Evolutionary conservation across 768 basidiomycete species (phyloP), one percentile per base, ranked within the genome.

Genomic region (Kondoa malvinella): DNA sequence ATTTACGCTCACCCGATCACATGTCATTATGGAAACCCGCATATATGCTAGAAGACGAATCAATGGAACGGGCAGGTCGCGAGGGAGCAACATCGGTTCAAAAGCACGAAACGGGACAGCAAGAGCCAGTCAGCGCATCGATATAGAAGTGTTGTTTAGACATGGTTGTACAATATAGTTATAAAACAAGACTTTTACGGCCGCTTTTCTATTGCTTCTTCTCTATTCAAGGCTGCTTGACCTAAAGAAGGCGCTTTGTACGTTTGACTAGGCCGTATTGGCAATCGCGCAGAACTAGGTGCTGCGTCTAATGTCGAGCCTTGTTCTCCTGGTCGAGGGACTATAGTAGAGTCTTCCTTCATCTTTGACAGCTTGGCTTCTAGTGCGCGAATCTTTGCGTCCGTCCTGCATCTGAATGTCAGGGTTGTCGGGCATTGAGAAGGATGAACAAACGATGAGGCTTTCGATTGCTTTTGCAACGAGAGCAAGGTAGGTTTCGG

Each of bases 301-400:
- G 40, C 40, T 8, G 40, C 40, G 8, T 50, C 40, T 8, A 50
- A 21, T 21, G 40, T 50, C 40, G 40, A 50, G 8, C 40, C 40
- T 50, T 50, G 40, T 50, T 50, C 40, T 21, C 40, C 40, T 21
- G 40, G 40, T 50, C 40, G 40, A 50, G 40, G 40, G 8, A 50
- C 40, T 8, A 50, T 50, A 21, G 40, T 50, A 8, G 40, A 50
- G 21, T 21, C 21, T 50, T 60, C 25, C 27, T 60, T 60, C 64
- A 95, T 84, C 70, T 89, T 84, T 21, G 85, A 83, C 27, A 99
- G 80, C 77, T 99, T 99, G 1, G 94, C 94, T 78, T 99, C 95
- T 82, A 96, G 87, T 74, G 86, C 83, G 4, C 92, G 91, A 72
- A 99, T 99, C 78, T 96, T 95, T 72, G 85, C 85, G 57, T 82